These are phyloP conservation scores for Apiotrichum siamense DNA, from an alignment of 1,284 basidiomycete species.

Conservation along the genomic window DNA sequence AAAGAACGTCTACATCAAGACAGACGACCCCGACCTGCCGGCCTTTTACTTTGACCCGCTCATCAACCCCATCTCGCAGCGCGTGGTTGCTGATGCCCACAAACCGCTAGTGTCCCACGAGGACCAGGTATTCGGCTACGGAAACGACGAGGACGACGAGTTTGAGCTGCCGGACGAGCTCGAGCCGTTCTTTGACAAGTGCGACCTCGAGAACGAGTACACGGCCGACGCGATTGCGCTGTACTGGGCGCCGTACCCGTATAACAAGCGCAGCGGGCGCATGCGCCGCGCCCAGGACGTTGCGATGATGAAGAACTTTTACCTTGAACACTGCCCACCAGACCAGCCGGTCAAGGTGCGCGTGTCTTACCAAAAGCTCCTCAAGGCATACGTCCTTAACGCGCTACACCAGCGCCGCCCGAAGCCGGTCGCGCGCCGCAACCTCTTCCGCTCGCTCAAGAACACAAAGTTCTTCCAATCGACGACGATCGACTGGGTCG, in stretches of 20 bases:
- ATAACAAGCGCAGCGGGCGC: conserved; percentile 83
- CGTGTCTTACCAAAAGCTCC: conserved; percentile 97
- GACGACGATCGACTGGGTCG: conserved; percentile 97
- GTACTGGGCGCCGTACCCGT: conserved; percentile 98
- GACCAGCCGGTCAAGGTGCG: conserved; percentile 96
- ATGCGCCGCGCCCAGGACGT: conserved; percentile 93
- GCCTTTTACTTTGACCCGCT: conserved; percentile 99
- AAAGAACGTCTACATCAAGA: conserved; percentile 97
- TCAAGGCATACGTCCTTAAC: conserved; percentile 94
- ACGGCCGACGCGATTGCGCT: conserved; percentile 96
- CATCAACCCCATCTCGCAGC: conserved; percentile 91
- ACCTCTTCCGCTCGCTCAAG: conserved; percentile 90
- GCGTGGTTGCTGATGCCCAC: conserved; percentile 77
- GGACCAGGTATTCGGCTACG: conserved; percentile 80
- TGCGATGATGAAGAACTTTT: conserved; percentile 95
- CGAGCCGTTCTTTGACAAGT: conserved; percentile 75
- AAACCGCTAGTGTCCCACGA: conserved; percentile 78
- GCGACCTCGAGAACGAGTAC: conserved; percentile 78
- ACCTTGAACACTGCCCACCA: conserved; percentile 95
- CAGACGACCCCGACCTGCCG: conserved; percentile 97
- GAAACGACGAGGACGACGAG: conserved; percentile 67
- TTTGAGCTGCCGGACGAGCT: conserved; percentile 80
- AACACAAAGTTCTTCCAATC: conserved; percentile 99
- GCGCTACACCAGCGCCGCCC: conserved; percentile 81
- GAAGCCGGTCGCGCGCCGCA: conserved; percentile 97